phyloP scores from a whole-genome alignment of 192 early-diverging fungal genomes.

The Podila horticola region DNA sequence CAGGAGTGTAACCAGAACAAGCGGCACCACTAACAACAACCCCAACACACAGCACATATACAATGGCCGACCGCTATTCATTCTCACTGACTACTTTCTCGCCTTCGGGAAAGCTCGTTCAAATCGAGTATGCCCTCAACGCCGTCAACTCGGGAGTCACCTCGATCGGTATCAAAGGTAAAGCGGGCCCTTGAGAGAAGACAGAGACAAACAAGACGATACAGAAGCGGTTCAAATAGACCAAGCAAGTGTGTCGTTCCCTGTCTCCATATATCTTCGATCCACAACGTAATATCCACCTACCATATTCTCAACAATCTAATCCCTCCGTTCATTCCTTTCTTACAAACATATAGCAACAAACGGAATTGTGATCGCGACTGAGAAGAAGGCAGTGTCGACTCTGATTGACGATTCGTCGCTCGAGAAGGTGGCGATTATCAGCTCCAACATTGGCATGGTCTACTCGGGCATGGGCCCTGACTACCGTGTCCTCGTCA shows the following conservation, averaged over 20 bases:
- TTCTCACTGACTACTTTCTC: conserved; percentile 99
- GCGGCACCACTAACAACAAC: neutral
- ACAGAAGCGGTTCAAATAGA: neutral
- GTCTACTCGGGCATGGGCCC: conserved; percentile 99
- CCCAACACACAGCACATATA: neutral
- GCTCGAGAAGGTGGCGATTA: conserved; percentile 88
- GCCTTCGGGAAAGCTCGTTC: conserved; percentile 97
- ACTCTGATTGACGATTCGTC: conserved; percentile 94
- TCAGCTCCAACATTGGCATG: conserved; percentile 96
- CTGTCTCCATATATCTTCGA: neutral
- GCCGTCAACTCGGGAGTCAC: conserved; percentile 72
- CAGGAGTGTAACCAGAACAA: neutral
- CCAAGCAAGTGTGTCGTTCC: neutral
- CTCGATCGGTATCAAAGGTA: conserved; percentile 55
- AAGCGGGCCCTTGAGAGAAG: neutral
- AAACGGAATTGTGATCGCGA: conserved; percentile 98
- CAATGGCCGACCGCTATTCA: conserved; percentile 51
- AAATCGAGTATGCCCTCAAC: conserved; percentile 98
- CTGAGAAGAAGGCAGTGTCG: conserved; percentile 94
- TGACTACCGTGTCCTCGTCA: conserved; percentile 95
- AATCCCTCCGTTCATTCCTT: neutral
- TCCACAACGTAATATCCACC: neutral
- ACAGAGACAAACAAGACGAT: neutral
- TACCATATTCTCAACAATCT: neutral
- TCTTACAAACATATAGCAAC: conserved; percentile 68